These are phyloP conservation scores for Sporothrix globosa DNA, from an alignment of 2,329 filamentous ascomycete species.

Conservation along the genomic window DNA sequence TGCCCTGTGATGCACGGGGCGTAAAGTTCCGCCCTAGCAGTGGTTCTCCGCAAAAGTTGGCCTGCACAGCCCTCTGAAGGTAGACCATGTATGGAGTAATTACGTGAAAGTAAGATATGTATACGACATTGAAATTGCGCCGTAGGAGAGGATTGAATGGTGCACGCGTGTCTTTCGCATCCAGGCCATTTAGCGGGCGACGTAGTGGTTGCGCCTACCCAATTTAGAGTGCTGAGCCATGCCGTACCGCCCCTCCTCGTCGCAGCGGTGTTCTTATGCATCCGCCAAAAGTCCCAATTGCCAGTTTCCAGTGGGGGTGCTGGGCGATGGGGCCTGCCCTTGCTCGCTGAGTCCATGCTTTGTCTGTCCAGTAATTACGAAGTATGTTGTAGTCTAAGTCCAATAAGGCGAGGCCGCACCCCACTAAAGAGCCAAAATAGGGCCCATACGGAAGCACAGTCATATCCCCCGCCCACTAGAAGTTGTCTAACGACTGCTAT, in stretches of 20 bases:
- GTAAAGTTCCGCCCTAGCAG: not conserved
- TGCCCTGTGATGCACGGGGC: not conserved
- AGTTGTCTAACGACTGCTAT: not conserved
- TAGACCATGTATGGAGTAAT: too few relatives aligned
- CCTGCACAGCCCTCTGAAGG: not conserved
- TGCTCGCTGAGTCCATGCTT: not conserved
- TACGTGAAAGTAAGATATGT: too few relatives aligned
- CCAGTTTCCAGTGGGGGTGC: not conserved
- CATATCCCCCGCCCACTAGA: not conserved
- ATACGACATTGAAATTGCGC: too few relatives aligned
- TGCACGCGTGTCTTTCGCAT: not conserved
- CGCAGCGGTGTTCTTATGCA: not conserved
- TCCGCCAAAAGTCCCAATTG: not conserved
- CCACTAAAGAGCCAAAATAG: not conserved
- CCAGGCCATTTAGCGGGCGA: not conserved
- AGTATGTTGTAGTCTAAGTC: not conserved
- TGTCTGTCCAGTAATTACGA: not conserved
- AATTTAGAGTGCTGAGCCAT: conserved; percentile 15
- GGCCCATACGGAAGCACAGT: not conserved
- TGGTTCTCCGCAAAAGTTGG: conserved; percentile 1
- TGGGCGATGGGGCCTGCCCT: not conserved
- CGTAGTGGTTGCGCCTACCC: conserved; percentile 4
- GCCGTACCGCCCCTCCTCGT: not conserved
- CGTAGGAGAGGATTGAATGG: not conserved
- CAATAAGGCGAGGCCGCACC: not conserved